Conservation (phyloP, 768 basidiomycete genomes). For the Mycena galopus region DNA sequence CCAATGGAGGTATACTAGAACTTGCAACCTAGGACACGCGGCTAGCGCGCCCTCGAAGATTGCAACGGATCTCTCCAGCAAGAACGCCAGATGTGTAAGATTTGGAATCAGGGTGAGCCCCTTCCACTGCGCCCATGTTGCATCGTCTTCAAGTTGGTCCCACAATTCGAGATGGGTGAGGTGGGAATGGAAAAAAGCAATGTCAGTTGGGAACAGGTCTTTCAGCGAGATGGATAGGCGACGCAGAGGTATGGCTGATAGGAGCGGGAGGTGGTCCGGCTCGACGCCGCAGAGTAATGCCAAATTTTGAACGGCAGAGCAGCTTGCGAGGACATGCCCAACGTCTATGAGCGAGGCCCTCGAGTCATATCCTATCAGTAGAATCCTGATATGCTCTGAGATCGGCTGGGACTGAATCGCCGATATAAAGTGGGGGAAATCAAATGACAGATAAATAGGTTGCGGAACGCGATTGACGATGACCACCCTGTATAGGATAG, state of each 20-base stretch:
- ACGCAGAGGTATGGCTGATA: not conserved
- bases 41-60: conserved; percentile 1
- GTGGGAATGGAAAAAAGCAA: conserved; percentile 1
- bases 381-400: not conserved
- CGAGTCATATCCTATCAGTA: not conserved
- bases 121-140: not conserved
- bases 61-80: not conserved
- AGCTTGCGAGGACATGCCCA: too few species aligned
- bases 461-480: not conserved
- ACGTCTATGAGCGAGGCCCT: not conserved
- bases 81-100: conserved; percentile 12
- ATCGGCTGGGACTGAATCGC: too few species aligned
- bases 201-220: not conserved
- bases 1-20: not conserved
- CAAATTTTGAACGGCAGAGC: too few species aligned
- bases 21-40: too few species aligned
- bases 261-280: not conserved
- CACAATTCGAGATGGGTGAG: conserved; percentile 2
- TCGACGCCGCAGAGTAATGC: not conserved
- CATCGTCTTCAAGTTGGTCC: not conserved
- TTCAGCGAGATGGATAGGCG: not conserved
- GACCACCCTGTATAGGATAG: conserved; percentile 10
- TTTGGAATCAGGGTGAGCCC: conserved; percentile 4
- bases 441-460: not conserved
- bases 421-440: too few species aligned